Conservation (phyloP, 495 filamentous ascomycete genomes). For the Penicillium ochrochloron region DNA sequence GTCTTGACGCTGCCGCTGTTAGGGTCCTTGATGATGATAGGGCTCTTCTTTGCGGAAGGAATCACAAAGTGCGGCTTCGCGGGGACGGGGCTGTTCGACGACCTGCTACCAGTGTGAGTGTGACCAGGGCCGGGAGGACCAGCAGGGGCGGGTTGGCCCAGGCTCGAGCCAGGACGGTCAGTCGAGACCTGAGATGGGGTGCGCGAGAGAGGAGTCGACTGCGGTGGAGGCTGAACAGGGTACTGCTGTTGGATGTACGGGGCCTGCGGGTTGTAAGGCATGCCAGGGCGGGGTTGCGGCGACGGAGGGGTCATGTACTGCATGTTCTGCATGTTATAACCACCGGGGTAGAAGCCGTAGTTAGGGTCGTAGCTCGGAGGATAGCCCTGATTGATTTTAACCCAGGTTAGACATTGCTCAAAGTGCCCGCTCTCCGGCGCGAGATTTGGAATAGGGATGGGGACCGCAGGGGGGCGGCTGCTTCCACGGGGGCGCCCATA, state of each 20-base stretch:
- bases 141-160: constrained; percentile 66
- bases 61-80: constrained; percentile 56
- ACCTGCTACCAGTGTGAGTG: constrained; percentile 61
- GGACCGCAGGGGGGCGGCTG: neutral
- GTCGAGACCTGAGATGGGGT: constrained; percentile 79
- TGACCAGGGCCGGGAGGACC: constrained; percentile 63
- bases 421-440: constrained; percentile 71
- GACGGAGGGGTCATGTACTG: constrained; percentile 56
- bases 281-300: constrained; percentile 57
- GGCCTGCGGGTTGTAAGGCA: constrained; percentile 53
- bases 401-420: constrained; percentile 73
- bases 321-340: constrained; percentile 51
- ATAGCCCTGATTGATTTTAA: constrained; percentile 60
- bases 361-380: constrained; percentile 50
- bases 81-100: constrained; percentile 57
- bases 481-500: neutral
- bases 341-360: constrained; percentile 52
- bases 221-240: constrained; percentile 57
- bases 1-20: constrained; percentile 67
- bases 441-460: constrained; percentile 51
- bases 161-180: constrained; percentile 79
- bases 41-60: constrained; percentile 63
- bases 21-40: constrained; percentile 79
- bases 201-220: constrained; percentile 76
- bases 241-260: constrained; percentile 56